Evolutionary conservation across 2,329 filamentous ascomycete species (phyloP).

Genomic region (Botryotinia globosa): DNA sequence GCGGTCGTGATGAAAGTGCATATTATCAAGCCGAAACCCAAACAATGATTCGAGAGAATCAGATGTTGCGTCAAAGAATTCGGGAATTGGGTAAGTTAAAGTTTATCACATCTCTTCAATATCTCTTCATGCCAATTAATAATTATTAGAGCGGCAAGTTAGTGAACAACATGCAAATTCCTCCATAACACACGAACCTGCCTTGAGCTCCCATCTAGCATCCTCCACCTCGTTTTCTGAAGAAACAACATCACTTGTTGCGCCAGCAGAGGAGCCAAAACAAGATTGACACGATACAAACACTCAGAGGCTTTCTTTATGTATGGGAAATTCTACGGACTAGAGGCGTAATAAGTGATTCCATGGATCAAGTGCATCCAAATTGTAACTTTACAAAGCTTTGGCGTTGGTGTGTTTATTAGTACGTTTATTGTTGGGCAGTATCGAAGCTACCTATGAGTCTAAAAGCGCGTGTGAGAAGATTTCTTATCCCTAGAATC

Average conservation of each 20-base stretch:
- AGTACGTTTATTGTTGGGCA: not conserved
- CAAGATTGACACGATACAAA: constrained; percentile 21
- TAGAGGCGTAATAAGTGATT: constrained; percentile 7
- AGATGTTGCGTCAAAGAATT: constrained; percentile 75
- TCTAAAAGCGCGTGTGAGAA: not conserved
- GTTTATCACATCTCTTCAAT: not conserved
- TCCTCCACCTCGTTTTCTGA: constrained; percentile 37
- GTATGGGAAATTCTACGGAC: constrained; percentile 2
- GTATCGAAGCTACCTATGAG: constrained; percentile 8
- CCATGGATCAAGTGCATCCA: constrained; percentile 14
- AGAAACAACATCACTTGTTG: constrained; percentile 19
- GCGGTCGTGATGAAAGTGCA: constrained; percentile 69
- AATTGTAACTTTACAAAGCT: constrained; percentile 2
- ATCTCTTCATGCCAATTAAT: constrained; percentile 17
- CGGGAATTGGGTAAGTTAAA: constrained; percentile 64
- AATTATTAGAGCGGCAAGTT: constrained; percentile 34
- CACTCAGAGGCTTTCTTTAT: not conserved
- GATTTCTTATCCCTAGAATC: constrained; percentile 14
- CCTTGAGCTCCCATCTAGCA: constrained; percentile 35
- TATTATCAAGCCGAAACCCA: constrained; percentile 83
- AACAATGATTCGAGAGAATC: constrained; percentile 73
- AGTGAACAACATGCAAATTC: constrained; percentile 34
- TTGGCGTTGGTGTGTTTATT: constrained; percentile 1
- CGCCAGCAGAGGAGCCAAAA: constrained; percentile 22
- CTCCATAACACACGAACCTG: constrained; percentile 36